These are phyloP conservation scores for Tuber umbilicatum DNA, from an alignment of 495 filamentous ascomycete genomes.

Conservation along the genomic window DNA sequence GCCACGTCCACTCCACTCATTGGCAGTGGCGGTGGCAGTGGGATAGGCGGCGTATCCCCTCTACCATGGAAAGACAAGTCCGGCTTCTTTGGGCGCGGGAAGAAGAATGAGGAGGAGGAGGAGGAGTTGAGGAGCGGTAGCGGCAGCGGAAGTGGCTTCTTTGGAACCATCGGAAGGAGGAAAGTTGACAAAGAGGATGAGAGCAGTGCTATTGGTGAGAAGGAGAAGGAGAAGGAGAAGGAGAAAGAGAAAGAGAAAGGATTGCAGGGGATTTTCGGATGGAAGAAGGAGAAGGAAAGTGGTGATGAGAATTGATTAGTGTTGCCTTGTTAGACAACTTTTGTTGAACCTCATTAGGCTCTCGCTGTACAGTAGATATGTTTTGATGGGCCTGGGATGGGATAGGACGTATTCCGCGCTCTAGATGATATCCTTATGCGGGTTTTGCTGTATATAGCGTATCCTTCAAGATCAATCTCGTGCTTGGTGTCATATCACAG, in stretches of 20 bases:
- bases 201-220: constrained; percentile 1
- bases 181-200: constrained; percentile 6
- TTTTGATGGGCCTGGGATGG: neutral
- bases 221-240: constrained; percentile 7
- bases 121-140: constrained; percentile 24
- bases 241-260: constrained; percentile 22
- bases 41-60: constrained; percentile 7
- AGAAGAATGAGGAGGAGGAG: constrained; percentile 22
- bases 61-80: constrained; percentile 34
- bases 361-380: neutral
- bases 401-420: neutral
- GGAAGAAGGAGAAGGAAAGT: constrained; percentile 29
- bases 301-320: constrained; percentile 20
- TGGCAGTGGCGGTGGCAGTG: constrained; percentile 7
- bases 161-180: constrained; percentile 26
- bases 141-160: constrained; percentile 19
- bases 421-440: neutral
- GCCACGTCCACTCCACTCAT: constrained; percentile 10
- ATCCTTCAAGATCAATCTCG: neutral
- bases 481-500: neutral
- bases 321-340: neutral
- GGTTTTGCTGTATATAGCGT: neutral
- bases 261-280: constrained; percentile 34
- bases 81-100: constrained; percentile 34
- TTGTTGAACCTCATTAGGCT: neutral